Base-by-base conservation (phyloP, 805 yeast genomes). In the Saturnispora mendoncae region DNA sequence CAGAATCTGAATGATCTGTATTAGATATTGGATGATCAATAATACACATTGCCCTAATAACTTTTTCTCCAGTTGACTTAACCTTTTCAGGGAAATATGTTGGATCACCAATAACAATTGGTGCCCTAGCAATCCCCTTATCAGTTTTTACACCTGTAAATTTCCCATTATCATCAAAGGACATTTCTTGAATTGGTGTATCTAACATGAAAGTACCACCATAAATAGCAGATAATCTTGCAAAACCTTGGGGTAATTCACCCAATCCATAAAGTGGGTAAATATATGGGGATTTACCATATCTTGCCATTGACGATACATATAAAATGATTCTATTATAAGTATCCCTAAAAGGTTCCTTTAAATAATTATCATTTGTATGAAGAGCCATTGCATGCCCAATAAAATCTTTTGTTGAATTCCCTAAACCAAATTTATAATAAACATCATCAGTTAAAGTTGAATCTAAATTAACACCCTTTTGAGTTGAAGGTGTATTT, bases 341-440 rank as follows among this genome's bases (percentile, higher is more conserved):
- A 8, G 96, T 80, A 57, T 87, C 95, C 57, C 96, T 75, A 5
- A 96, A 95, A 8, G 95, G 95, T 61, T 84, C 78, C 46, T 69
- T 72, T 56, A 92, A 67, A 61, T 92, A 92, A 41, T 82, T 87
- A 57, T 92, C 98, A 55, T 85, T 88, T 17, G 92, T 74, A 81
- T 95, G 88, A 46, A 92, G 72, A 13, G 97, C 98, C 98, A 92
- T 92, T 4, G 98, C 92, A 62, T 92, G 98, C 35, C 98, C 98
- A 50, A 92, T 84, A 56, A 92, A 92, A 62, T 92, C 97, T 58
- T 85, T 82, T 17, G 97, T 88, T 28, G 96, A 95, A 42, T 76
- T 74, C 54, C 92, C 96, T 41, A 92, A 74, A 6, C 97, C 95
- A 56, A 79, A 92, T 60, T 90, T 81, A 56, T 75, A 73, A 63